A percentile compares a stretch with the other conserved stretches of the same genome.
Evolutionary conservation across 352 stramenopile species (phyloP).

Genomic region (Pythium phragmitis): DNA sequence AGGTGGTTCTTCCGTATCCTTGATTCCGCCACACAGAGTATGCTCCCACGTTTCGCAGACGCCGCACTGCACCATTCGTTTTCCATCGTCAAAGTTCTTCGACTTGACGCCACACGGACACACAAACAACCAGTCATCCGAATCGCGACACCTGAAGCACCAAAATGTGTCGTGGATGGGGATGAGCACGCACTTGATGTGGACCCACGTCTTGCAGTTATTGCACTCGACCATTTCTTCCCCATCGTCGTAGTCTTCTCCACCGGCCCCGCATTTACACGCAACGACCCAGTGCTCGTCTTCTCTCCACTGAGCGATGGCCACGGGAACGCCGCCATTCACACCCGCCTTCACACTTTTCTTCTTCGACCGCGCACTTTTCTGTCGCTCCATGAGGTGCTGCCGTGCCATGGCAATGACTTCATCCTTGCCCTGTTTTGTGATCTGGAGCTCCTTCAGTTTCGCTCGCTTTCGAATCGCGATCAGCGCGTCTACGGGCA

Average conservation of each 20-base stretch:
- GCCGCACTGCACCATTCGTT: constrained; percentile 74
- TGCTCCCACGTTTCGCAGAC: constrained; percentile 76
- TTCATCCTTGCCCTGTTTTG: constrained; percentile 37
- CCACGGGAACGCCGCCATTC: background rate
- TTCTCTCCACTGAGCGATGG: constrained; percentile 17
- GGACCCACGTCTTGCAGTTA: constrained; percentile 47
- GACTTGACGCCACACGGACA: constrained; percentile 57
- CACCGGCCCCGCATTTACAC: constrained; percentile 34
- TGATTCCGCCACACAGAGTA: constrained; percentile 60
- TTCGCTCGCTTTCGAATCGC: constrained; percentile 49
- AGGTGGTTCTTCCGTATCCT: constrained; percentile 44
- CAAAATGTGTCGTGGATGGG: constrained; percentile 53
- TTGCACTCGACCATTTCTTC: constrained; percentile 41
- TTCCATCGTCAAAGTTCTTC: constrained; percentile 67
- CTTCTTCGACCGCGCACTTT: constrained; percentile 33
- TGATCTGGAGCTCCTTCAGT: constrained; percentile 55
- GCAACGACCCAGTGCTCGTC: constrained; percentile 35
- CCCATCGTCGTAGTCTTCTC: constrained; percentile 47
- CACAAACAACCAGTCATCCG: constrained; percentile 60
- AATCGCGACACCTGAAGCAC: constrained; percentile 47
- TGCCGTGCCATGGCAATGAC: constrained; percentile 16
- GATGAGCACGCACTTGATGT: constrained; percentile 47
- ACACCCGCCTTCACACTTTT: constrained; percentile 14
- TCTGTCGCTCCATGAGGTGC: constrained; percentile 18
- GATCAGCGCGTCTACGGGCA: constrained; percentile 63